A percentile compares a stretch with the other conserved stretches of the same genome.
Evolutionary conservation across 257 asterid species (phyloP).

Genomic region (Catharanthus roseus): DNA sequence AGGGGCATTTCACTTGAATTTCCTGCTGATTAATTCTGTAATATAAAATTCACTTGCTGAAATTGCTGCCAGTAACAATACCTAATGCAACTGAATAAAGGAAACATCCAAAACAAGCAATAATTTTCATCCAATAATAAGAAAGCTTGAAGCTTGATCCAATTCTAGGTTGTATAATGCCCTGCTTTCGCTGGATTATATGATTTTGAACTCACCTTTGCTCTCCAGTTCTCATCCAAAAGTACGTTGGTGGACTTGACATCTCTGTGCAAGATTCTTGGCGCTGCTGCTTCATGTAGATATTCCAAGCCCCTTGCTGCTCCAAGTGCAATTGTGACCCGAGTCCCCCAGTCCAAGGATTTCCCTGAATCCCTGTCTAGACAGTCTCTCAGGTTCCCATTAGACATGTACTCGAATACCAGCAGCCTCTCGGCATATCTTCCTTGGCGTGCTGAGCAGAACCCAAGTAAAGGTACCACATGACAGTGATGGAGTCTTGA

Average conservation of each 20-base stretch:
- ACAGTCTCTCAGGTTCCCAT: constrained; percentile 85
- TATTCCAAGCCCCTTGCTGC: constrained; percentile 99
- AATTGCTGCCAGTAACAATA: neutral
- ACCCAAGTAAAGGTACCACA: constrained; percentile 87
- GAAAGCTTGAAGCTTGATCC: neutral
- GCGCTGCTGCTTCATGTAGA: constrained; percentile 99
- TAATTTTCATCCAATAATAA: neutral
- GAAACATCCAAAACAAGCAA: neutral
- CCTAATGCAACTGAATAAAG: neutral
- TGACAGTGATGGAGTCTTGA: constrained; percentile 95
- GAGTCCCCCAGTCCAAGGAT: constrained; percentile 64
- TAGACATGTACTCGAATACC: constrained; percentile 73
- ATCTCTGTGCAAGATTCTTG: constrained; percentile 92
- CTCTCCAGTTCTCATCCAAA: constrained; percentile 82
- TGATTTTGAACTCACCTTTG: constrained; percentile 51
- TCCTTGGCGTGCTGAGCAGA: constrained; percentile 71
- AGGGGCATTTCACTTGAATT: neutral
- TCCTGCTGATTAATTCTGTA: neutral
- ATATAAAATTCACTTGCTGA: neutral
- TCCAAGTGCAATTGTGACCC: constrained; percentile 82
- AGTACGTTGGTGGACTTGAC: constrained; percentile 93
- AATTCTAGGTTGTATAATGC: neutral
- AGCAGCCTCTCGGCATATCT: constrained; percentile 76
- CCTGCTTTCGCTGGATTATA: neutral
- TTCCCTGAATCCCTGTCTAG: constrained; percentile 62